phyloP scores from a whole-genome alignment of 345 rosid species.

The Turnera subulata region DNA sequence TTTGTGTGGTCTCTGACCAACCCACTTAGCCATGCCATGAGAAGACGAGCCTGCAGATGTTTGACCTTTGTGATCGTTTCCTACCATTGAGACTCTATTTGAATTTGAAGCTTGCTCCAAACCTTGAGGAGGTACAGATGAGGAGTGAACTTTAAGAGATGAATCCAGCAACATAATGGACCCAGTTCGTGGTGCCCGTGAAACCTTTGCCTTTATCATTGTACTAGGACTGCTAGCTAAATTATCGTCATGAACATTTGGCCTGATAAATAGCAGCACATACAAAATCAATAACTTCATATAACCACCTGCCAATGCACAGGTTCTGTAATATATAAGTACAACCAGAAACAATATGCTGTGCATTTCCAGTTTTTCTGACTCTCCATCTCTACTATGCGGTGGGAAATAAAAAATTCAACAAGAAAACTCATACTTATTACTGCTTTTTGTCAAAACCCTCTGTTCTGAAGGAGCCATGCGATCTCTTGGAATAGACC shows the following conservation, averaged over 20 bases:
- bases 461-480: slow-evolving; percentile 48
- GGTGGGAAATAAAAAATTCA: slow-evolving; percentile 12
- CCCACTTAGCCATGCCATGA: slow-evolving; percentile 86
- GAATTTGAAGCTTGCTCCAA: slow-evolving; percentile 44
- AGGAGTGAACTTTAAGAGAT: slow-evolving; percentile 49
- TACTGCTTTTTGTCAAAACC: slow-evolving; percentile 53
- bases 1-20: slow-evolving; percentile 85
- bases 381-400: not conserved
- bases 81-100: slow-evolving; percentile 37
- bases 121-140: slow-evolving; percentile 59
- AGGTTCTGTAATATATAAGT: slow-evolving; percentile 1
- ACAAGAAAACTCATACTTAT: slow-evolving; percentile 48
- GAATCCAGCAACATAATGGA: slow-evolving; percentile 62
- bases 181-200: slow-evolving; percentile 66
- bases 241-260: slow-evolving; percentile 50
- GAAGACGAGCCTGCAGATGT: slow-evolving; percentile 56
- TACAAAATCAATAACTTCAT: slow-evolving; percentile 18
- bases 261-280: slow-evolving; percentile 38
- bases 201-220: slow-evolving; percentile 55
- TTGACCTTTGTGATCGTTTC: slow-evolving; percentile 40
- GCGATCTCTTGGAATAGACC: slow-evolving; percentile 52
- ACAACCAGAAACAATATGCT: slow-evolving; percentile 2
- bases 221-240: slow-evolving; percentile 50
- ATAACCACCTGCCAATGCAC: not conserved
- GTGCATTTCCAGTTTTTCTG: not conserved